A percentile compares a stretch with the other conserved stretches of the same genome.
Evolutionary conservation across 768 basidiomycete genomes (phyloP).

Genomic region (Sarcodon sp.): DNA sequence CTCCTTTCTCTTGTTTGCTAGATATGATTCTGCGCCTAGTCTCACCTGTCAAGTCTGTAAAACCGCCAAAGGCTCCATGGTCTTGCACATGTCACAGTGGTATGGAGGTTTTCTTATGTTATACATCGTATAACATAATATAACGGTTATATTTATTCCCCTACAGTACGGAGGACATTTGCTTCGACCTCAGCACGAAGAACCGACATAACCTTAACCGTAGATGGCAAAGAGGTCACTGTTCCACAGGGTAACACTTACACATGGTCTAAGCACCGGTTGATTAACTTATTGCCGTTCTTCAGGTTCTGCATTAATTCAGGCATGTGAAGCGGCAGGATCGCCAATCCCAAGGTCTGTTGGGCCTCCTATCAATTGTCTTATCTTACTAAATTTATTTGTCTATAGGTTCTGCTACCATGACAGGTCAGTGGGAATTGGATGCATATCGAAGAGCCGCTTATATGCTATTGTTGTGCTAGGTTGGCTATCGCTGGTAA

Average conservation of each 20-base stretch:
- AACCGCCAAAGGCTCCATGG: no score
- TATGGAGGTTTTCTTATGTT: no score
- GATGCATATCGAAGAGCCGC: not conserved
- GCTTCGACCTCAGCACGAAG: slow-evolving; percentile 51
- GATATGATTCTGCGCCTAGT: no score
- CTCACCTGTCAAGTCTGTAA: no score
- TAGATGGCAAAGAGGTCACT: slow-evolving; percentile 95
- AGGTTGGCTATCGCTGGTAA: slow-evolving; percentile 96
- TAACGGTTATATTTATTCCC: not conserved
- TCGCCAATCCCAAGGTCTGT: slow-evolving; percentile 65
- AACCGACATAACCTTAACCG: slow-evolving; percentile 83
- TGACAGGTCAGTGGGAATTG: slow-evolving; percentile 42
- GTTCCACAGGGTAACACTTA: slow-evolving; percentile 80
- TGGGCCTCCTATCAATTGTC: not conserved
- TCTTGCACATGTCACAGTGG: no score
- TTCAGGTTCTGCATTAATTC: slow-evolving; percentile 85
- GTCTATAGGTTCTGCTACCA: slow-evolving; percentile 66
- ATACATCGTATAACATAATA: no score
- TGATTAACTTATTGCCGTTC: slow-evolving; percentile 3
- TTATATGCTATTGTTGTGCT: slow-evolving; percentile 8
- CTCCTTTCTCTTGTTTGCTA: not conserved
- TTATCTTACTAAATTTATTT: not conserved
- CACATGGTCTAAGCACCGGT: not conserved
- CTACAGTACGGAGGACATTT: slow-evolving; percentile 45
- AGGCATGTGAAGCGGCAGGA: slow-evolving; percentile 89